Base-by-base conservation (phyloP, 345 rosid species). In the Eucalyptus polybractea region DNA sequence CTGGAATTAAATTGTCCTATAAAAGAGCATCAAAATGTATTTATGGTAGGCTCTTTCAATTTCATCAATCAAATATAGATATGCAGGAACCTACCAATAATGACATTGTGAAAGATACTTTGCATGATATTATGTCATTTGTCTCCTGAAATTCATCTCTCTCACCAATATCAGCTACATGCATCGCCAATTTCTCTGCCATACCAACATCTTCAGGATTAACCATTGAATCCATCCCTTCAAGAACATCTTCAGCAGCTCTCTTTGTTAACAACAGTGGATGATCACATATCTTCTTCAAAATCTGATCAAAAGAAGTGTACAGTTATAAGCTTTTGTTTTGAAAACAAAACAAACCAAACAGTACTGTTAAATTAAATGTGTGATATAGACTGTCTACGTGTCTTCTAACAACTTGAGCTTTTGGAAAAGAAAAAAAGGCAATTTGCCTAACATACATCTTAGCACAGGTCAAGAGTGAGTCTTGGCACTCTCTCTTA, bases 281-380 rank as follows among this genome's bases (percentile, higher is more conserved):
- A 88, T 96, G 98, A 89, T 96, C 98, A 89, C 97, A 96, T 89
- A 98, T 98, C 95, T 98, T 98, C 93, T 98, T 98, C 91, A 98
- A 92, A 91, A 98, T 98, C 99, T 98, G 90, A 89, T 88, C 90
- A 89, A 87, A 12, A 10, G 25, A 51, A 33, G 16, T 80, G 50
- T 27, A 37, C 54, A 49, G 50, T 62, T 65, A 87, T 33, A 86
- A 50, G 40, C 47, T 76, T 76, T 37, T 76, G 83, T 40, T 76
- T 76, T 10, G 47, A 42, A 76, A 37, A 40, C 83, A 40, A 40
- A 40, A 76, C 47, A 76, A 76, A 76, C 42, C 83, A 76, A 76
- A 76, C 47, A 40, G 83, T 76, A 37, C 83, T 76, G 29, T 76
- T 40, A n/a, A n/a, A 72, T 72, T 37, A 72, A 72, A 72, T 72